These are phyloP conservation scores for Aspergillus spinulosporus DNA, from an alignment of 2,329 filamentous ascomycete genomes.

Conservation along the genomic window DNA sequence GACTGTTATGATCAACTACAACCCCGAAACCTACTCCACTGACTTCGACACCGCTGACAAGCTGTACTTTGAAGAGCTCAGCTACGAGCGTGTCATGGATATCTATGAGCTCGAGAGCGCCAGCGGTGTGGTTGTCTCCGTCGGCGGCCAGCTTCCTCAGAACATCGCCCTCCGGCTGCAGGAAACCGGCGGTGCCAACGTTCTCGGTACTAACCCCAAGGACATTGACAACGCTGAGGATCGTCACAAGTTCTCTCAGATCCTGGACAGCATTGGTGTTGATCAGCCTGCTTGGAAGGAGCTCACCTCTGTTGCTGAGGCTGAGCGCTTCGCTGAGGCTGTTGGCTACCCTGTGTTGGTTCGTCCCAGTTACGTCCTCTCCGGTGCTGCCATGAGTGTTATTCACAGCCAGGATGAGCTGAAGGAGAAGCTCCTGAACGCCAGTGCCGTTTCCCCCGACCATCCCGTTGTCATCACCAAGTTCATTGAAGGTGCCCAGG, in stretches of 20 bases:
- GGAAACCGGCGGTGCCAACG: slow-evolving; percentile 82
- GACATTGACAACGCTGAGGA: slow-evolving; percentile 99
- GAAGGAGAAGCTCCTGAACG: slow-evolving; percentile 90
- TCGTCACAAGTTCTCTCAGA: slow-evolving; percentile 96
- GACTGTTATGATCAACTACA: slow-evolving; percentile 96
- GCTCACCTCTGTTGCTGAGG: slow-evolving; percentile 82
- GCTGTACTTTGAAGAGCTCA: slow-evolving; percentile 95
- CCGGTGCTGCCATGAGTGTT: slow-evolving; percentile 97
- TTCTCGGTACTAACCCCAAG: slow-evolving; percentile 87
- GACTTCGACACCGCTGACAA: slow-evolving; percentile 89
- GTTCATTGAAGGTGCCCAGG: slow-evolving; percentile 94
- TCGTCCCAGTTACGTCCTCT: slow-evolving; percentile 91
- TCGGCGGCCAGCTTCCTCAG: slow-evolving; percentile 93
- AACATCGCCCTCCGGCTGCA: slow-evolving; percentile 95
- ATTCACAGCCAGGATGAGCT: slow-evolving; percentile 86
- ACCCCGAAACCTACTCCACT: slow-evolving; percentile 77
- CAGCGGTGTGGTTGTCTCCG: slow-evolving; percentile 86
- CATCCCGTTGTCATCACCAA: slow-evolving; percentile 98
- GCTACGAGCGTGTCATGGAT: slow-evolving; percentile 97
- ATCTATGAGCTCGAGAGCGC: slow-evolving; percentile 92
- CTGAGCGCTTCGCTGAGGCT: slow-evolving; percentile 78
- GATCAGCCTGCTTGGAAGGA: slow-evolving; percentile 99
- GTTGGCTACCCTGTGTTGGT: slow-evolving; percentile 95
- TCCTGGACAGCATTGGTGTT: slow-evolving; percentile 92
- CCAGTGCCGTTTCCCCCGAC: slow-evolving; percentile 86